Percentiles rank a stretch among this genome's conserved stretches.
phyloP scores from a whole-genome alignment of 2,329 filamentous ascomycete genomes.

The Aureobasidium pullulans region DNA sequence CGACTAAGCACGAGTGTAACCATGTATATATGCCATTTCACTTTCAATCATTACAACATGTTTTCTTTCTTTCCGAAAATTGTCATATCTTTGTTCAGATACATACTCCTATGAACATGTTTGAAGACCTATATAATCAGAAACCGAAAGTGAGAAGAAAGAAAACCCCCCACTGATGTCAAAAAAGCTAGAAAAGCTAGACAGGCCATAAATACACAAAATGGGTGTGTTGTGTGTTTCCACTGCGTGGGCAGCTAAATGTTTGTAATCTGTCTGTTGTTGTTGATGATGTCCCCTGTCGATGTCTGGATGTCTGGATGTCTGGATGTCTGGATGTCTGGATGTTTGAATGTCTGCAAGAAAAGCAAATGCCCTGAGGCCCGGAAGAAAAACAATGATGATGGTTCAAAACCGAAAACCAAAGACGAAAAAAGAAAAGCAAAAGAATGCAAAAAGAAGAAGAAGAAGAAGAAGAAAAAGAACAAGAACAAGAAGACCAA shows the following conservation, averaged over 20 bases:
- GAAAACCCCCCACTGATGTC: not conserved
- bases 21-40: too few species aligned
- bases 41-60: too few species aligned
- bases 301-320: not conserved
- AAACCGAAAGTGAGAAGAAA: not conserved
- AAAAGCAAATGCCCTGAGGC: not conserved
- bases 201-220: not conserved
- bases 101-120: not conserved
- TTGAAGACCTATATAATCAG: not conserved
- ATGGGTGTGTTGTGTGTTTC: not conserved
- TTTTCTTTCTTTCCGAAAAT: too few species aligned
- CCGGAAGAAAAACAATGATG: too few species aligned
- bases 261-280: not conserved
- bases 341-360: not conserved
- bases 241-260: not conserved
- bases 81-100: too few species aligned
- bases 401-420: not conserved
- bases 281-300: not conserved
- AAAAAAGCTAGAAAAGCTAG: too few species aligned
- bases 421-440: not conserved
- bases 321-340: not conserved
- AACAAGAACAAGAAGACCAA: not conserved
- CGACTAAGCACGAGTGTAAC: not conserved
- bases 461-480: not conserved
- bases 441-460: not conserved